Evolutionary conservation across 2,329 filamentous ascomycete species (phyloP).

Genomic region (Botrytis medusae): DNA sequence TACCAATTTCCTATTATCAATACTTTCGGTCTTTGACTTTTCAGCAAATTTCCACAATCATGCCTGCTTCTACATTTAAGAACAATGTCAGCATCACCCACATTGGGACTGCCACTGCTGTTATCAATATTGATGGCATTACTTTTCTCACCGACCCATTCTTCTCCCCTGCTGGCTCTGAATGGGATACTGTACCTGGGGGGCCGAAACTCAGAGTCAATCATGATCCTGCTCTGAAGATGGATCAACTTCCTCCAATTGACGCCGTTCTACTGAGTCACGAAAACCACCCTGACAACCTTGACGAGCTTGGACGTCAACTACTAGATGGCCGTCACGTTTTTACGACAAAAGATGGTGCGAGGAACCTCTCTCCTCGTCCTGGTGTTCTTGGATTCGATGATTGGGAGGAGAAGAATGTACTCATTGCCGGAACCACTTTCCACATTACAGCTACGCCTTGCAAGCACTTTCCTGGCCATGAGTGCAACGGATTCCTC

Average conservation of each 20-base stretch:
- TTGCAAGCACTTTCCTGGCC: neutral
- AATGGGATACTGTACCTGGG: constrained; percentile 29
- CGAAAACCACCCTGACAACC: constrained; percentile 52
- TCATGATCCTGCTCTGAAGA: neutral
- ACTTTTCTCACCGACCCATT: constrained; percentile 49
- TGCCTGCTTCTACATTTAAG: constrained; percentile 25
- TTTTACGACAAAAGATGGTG: constrained; percentile 2
- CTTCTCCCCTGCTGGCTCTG: constrained; percentile 45
- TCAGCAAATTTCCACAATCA: too few species aligned
- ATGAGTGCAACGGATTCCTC: constrained; percentile 8
- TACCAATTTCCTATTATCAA: too few species aligned
- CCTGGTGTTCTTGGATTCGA: neutral
- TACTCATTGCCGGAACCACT: constrained; percentile 11
- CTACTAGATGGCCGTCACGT: constrained; percentile 47
- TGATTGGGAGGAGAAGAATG: constrained; percentile 29
- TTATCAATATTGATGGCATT: constrained; percentile 46
- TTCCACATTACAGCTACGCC: neutral
- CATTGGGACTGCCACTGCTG: constrained; percentile 51
- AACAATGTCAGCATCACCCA: constrained; percentile 44
- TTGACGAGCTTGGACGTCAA: constrained; percentile 48
- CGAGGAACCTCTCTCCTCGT: neutral
- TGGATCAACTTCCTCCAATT: neutral
- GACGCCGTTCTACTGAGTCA: constrained; percentile 45
- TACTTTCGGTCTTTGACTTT: too few species aligned
- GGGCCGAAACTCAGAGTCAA: neutral